These are phyloP conservation scores for Albugo laibachii DNA, from an alignment of 352 stramenopile species.

Conservation along the genomic window DNA sequence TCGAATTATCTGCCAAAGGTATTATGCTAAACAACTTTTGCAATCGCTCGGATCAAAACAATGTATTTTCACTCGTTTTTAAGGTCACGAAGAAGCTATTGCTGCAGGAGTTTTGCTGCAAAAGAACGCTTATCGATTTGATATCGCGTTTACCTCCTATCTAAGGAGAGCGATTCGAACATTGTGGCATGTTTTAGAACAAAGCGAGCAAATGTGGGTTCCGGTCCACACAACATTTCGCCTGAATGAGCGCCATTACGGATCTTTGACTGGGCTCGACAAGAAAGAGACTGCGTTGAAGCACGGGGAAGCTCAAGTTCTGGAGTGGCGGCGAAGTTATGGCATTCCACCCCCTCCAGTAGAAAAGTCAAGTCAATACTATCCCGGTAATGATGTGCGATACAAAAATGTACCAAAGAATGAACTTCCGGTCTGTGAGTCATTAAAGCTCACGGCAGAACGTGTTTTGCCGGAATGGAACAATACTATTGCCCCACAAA, in stretches of 20 bases:
- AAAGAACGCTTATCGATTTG: constrained; percentile 86
- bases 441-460: constrained; percentile 84
- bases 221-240: constrained; percentile 88
- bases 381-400: constrained; percentile 80
- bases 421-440: constrained; percentile 84
- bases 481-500: constrained; percentile 77
- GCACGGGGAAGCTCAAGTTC: constrained; percentile 83
- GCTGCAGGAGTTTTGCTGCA: constrained; percentile 78
- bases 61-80: neutral
- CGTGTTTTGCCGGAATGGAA: constrained; percentile 85
- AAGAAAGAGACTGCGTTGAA: constrained; percentile 84
- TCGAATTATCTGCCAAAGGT: constrained; percentile 75
- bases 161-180: constrained; percentile 90
- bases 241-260: constrained; percentile 84
- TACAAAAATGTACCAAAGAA: constrained; percentile 75
- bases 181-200: constrained; percentile 86
- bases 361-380: constrained; percentile 81
- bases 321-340: constrained; percentile 94
- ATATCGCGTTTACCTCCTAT: constrained; percentile 90
- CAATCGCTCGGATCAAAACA: neutral
- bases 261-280: constrained; percentile 78
- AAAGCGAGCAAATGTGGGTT: constrained; percentile 89
- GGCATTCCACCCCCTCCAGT: constrained; percentile 92
- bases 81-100: constrained; percentile 78
- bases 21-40: neutral